A percentile compares a stretch with the other conserved stretches of the same genome.
Evolutionary conservation across 2,329 filamentous ascomycete genomes (phyloP).

Genomic region (Tricladium varicosporioides): DNA sequence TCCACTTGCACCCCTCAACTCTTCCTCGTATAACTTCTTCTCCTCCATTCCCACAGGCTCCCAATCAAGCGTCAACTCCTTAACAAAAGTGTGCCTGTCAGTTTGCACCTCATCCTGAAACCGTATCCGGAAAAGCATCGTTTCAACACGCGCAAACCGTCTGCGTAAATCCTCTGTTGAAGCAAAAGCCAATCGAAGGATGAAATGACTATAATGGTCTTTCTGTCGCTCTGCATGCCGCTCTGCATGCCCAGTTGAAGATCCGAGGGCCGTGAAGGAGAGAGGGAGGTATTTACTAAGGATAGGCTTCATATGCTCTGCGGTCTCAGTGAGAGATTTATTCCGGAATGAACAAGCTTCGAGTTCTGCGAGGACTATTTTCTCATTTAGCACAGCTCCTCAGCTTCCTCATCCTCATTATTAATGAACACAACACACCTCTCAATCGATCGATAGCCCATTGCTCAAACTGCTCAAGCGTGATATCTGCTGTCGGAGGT

Average conservation of each 20-base stretch:
- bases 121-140: conserved; percentile 81
- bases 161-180: conserved; percentile 86
- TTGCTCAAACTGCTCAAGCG: conserved; percentile 95
- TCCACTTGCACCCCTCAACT: conserved; percentile 35
- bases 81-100: conserved; percentile 75
- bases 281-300: conserved; percentile 86
- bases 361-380: conserved; percentile 74
- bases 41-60: conserved; percentile 79
- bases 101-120: conserved; percentile 72
- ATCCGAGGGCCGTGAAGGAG: conserved; percentile 67
- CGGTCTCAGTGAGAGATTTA: conserved; percentile 77
- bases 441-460: conserved; percentile 94
- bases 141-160: conserved; percentile 83
- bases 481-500: conserved; percentile 90
- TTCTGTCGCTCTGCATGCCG: conserved; percentile 78
- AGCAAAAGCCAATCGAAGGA: conserved; percentile 87
- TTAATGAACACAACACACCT: conserved; percentile 48
- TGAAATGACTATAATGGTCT: conserved; percentile 98
- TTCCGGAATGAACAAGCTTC: conserved; percentile 97
- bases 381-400: conserved; percentile 25
- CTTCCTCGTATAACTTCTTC: conserved; percentile 45
- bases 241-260: conserved; percentile 61
- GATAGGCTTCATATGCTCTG: conserved; percentile 77
- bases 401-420: too few relatives aligned
- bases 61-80: conserved; percentile 77